A percentile compares a stretch with the other conserved stretches of the same genome.
Evolutionary conservation across 495 filamentous ascomycete genomes (phyloP).

Genomic region (Ramalina peruviana): DNA sequence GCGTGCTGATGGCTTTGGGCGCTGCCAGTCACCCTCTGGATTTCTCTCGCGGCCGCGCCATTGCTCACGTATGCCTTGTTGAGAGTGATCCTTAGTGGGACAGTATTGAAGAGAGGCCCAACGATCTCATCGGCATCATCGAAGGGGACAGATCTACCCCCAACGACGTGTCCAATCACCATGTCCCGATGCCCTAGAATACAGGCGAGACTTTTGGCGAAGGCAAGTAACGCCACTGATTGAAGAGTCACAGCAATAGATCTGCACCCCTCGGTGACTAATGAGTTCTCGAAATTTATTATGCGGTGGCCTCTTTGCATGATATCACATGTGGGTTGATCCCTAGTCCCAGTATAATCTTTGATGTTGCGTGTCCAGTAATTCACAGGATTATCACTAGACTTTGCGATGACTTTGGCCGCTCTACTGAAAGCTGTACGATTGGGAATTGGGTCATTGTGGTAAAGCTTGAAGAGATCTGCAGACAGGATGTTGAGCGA

Average conservation of each 20-base stretch:
- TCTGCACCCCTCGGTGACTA: slow-evolving; percentile 1
- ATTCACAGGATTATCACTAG: slow-evolving; percentile 13
- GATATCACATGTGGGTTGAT: neutral
- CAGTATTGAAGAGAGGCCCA: slow-evolving; percentile 84
- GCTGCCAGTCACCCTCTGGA: slow-evolving; percentile 14
- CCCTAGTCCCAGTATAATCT: neutral
- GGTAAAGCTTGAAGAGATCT: slow-evolving; percentile 21
- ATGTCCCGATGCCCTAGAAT: slow-evolving; percentile 14
- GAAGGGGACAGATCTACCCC: slow-evolving; percentile 53
- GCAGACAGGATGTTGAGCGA: slow-evolving; percentile 47
- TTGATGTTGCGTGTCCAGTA: slow-evolving; percentile 28
- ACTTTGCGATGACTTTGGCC: slow-evolving; percentile 7
- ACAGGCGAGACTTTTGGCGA: slow-evolving; percentile 11
- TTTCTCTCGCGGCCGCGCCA: neutral
- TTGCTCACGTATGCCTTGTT: slow-evolving; percentile 13
- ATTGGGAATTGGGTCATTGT: neutral
- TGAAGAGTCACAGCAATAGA: slow-evolving; percentile 16
- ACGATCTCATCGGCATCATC: slow-evolving; percentile 53
- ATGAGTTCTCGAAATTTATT: slow-evolving; percentile 3
- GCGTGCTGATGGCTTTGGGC: slow-evolving; percentile 18
- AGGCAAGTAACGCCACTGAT: slow-evolving; percentile 16
- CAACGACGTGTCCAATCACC: slow-evolving; percentile 37
- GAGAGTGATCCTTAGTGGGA: slow-evolving; percentile 48
- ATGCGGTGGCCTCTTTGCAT: slow-evolving; percentile 1
- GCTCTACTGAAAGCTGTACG: slow-evolving; percentile 9